Evolutionary conservation across 2,329 filamentous ascomycete genomes (phyloP).

Genomic region (Phyllosticta ampelicida): DNA sequence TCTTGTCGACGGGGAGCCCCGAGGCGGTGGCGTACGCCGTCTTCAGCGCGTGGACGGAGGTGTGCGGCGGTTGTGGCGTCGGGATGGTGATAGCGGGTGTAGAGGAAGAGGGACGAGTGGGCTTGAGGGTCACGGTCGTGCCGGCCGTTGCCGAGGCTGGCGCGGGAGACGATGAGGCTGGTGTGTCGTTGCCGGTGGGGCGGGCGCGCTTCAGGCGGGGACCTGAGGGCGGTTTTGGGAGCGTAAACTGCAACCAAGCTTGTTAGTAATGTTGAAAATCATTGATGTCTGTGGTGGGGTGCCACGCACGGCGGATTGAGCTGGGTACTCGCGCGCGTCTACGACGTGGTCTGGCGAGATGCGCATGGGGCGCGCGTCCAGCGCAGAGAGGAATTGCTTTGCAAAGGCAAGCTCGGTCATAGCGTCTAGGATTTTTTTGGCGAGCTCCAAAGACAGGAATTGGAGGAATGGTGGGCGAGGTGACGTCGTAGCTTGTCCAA

Average conservation of each 20-base stretch:
- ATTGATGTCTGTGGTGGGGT: constrained; percentile 38
- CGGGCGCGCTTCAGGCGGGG: constrained; percentile 29
- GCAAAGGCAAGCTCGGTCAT: constrained; percentile 68
- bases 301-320: constrained; percentile 61
- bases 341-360: constrained; percentile 84
- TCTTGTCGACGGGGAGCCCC: constrained; percentile 47
- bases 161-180: constrained; percentile 34
- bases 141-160: constrained; percentile 11
- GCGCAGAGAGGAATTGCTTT: constrained; percentile 66
- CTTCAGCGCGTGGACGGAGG: constrained; percentile 72
- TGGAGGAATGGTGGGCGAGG: not conserved
- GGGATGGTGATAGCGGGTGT: constrained; percentile 52
- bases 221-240: constrained; percentile 53
- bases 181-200: constrained; percentile 24
- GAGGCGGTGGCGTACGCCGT: constrained; percentile 53
- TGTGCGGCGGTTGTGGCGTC: constrained; percentile 46
- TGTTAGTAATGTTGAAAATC: constrained; percentile 39
- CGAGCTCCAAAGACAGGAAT: not conserved
- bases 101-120: constrained; percentile 49
- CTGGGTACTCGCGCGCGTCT: constrained; percentile 67
- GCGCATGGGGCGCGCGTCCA: constrained; percentile 71
- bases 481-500: not conserved
- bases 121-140: constrained; percentile 54
- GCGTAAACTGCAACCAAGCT: constrained; percentile 47
- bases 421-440: not conserved